Evolutionary conservation across 306 rosid genomes (phyloP).

Genomic region (Malus orientalis): DNA sequence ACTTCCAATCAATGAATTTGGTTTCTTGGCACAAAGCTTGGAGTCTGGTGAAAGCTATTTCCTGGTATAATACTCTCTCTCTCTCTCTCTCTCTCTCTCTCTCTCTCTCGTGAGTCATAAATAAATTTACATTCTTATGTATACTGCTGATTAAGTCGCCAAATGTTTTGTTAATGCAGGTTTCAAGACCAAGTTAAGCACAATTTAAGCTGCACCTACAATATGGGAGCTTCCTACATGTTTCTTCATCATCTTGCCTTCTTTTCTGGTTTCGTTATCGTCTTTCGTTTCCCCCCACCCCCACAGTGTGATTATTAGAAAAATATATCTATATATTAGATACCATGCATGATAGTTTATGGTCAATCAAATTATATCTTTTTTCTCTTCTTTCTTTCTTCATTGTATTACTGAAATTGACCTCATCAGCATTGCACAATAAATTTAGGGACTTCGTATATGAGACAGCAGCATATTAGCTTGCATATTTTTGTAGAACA

Average conservation of each 20-base stretch:
- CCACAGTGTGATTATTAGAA: constrained; percentile 15
- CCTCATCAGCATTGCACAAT: not conserved
- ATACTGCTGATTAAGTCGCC: not conserved
- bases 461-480: not conserved
- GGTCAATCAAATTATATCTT: not conserved
- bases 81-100: not conserved
- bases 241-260: constrained; percentile 9
- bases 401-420: not conserved
- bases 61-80: constrained; percentile 38
- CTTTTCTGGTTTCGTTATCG: not conserved
- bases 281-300: not conserved
- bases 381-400: not conserved
- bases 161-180: constrained; percentile 26
- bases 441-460: not conserved
- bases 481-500: not conserved
- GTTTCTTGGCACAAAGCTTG: constrained; percentile 53
- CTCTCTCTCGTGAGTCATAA: not conserved
- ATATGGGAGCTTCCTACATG: constrained; percentile 17
- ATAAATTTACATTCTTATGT: not conserved
- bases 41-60: constrained; percentile 85
- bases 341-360: constrained; percentile 7
- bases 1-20: constrained; percentile 59
- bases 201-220: constrained; percentile 6
- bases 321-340: constrained; percentile 7
- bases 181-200: constrained; percentile 34